Evolutionary conservation across 805 yeast genomes (phyloP), one percentile per base, ranked within the genome.

Genomic region (Kazachstania africana): DNA sequence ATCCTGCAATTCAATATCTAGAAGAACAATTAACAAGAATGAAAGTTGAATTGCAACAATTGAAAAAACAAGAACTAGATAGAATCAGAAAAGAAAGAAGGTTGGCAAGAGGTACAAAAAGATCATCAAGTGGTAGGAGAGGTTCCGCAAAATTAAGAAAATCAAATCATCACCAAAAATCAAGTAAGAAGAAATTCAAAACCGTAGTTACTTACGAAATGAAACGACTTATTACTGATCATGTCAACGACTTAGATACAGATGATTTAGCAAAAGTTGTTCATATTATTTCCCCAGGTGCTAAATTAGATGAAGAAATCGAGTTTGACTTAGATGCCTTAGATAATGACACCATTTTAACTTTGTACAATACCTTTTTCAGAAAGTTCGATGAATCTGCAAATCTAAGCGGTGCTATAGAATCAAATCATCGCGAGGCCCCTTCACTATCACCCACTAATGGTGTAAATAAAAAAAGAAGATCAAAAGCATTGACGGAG

Each of bases 301-400:
- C 63, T 49, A 43, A 58, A 52, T 45, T 66, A 36, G 88, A 84
- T 46, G 97, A 88, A 36, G 97, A 91, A 62, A 91, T 91, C 38
- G 98, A 91, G 63, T 68, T 91, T 37, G 98, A 91, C 57, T 80
- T 91, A 76, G 96, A 91, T 53, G 79, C 79, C 57, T 68, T 91
- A 44, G 95, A 83, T 47, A 84, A 83, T 42, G 63, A 72, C 26
- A 87, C 96, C 1, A 69, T 88, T 33, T 60, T 82, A 53, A 81
- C 82, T 49, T 64, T 91, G 40, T 88, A 85, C 66, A 78, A 79
- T 53, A 81, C 78, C 45, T 84, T 91, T 43, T 81, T 78, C 51
- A 63, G 65, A 55, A 64, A 62, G 50, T 56, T 51, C 42, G 53
- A 48, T 29, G 40, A 45, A 15, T 25, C 40, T 10, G 34, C 36